A percentile compares a stretch with the other conserved stretches of the same genome.
Conservation (phyloP, 2,329 filamentous ascomycete genomes). For the Trichoderma lentiforme region DNA sequence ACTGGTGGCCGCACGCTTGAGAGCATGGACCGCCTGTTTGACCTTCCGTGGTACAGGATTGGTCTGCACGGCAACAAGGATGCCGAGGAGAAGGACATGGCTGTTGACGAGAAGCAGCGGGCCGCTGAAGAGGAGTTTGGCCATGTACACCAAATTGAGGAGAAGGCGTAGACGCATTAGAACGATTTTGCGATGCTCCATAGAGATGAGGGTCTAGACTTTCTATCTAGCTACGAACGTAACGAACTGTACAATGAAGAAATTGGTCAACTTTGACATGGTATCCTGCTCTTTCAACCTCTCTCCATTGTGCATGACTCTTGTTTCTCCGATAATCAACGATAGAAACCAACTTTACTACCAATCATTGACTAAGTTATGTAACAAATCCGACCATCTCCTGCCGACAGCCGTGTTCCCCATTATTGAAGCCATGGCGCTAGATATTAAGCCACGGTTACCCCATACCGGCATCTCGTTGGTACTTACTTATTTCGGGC, state of each 20-base stretch:
- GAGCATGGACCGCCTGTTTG: conserved; percentile 69
- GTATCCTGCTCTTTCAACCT: not conserved
- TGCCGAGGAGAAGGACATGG: conserved; percentile 46
- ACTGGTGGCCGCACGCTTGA: conserved; percentile 64
- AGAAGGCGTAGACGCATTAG: conserved; percentile 20
- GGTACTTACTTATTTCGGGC: not conserved
- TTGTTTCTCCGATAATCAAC: not conserved
- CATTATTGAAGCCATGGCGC: not conserved
- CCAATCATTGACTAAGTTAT: not conserved
- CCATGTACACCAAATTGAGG: conserved; percentile 36
- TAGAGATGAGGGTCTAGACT: not conserved
- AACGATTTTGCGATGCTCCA: not conserved
- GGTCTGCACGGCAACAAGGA: conserved; percentile 55
- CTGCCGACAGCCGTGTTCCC: not conserved
- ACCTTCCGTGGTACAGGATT: conserved; percentile 71
- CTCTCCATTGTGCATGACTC: not conserved
- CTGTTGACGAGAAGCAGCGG: conserved; percentile 43
- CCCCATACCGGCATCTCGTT: not conserved
- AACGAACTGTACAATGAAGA: not conserved
- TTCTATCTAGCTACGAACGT: not conserved
- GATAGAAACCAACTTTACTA: not conserved
- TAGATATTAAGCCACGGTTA: not conserved
- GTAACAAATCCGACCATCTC: not conserved
- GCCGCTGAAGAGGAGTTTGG: conserved; percentile 32
- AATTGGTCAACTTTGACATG: not conserved